Conservation (phyloP, 2,329 filamentous ascomycete species). For the Chaetomiaceae sp. region DNA sequence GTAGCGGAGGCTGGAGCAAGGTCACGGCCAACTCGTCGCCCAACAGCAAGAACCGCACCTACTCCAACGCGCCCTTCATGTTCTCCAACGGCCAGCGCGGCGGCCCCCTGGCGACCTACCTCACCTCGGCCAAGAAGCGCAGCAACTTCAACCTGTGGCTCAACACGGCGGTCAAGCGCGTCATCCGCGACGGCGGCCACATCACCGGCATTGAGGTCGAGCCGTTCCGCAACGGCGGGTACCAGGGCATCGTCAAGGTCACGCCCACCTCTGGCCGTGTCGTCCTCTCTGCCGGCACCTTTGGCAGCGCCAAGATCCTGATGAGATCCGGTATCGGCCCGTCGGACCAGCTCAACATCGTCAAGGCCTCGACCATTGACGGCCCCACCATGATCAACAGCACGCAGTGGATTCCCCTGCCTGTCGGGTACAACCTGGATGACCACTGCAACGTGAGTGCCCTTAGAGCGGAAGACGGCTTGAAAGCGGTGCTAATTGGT, state of each 20-base stretch:
- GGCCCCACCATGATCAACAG: slow-evolving; percentile 42
- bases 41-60: slow-evolving; percentile 57
- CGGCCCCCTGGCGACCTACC: slow-evolving; percentile 62
- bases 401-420: slow-evolving; percentile 42
- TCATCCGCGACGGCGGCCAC: slow-evolving; percentile 52
- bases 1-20: slow-evolving; percentile 51
- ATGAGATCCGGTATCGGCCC: slow-evolving; percentile 60
- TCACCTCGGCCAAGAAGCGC: slow-evolving; percentile 51
- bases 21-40: slow-evolving; percentile 54
- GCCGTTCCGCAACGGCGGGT: slow-evolving; percentile 42
- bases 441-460: slow-evolving; percentile 39
- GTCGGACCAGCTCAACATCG: slow-evolving; percentile 45
- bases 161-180: slow-evolving; percentile 56
- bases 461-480: too few relatives aligned
- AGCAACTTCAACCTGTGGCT: slow-evolving; percentile 58
- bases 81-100: slow-evolving; percentile 57
- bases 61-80: slow-evolving; percentile 58
- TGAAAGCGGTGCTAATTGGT: too few relatives aligned
- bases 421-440: slow-evolving; percentile 46
- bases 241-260: slow-evolving; percentile 52
- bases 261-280: slow-evolving; percentile 54
- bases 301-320: slow-evolving; percentile 58
- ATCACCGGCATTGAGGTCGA: slow-evolving; percentile 58
- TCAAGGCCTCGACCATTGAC: slow-evolving; percentile 37
- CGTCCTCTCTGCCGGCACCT: slow-evolving; percentile 56